These are phyloP conservation scores for Gracilaria domingensis DNA, from an alignment of 23 red algal genomes.

Conservation along the genomic window DNA sequence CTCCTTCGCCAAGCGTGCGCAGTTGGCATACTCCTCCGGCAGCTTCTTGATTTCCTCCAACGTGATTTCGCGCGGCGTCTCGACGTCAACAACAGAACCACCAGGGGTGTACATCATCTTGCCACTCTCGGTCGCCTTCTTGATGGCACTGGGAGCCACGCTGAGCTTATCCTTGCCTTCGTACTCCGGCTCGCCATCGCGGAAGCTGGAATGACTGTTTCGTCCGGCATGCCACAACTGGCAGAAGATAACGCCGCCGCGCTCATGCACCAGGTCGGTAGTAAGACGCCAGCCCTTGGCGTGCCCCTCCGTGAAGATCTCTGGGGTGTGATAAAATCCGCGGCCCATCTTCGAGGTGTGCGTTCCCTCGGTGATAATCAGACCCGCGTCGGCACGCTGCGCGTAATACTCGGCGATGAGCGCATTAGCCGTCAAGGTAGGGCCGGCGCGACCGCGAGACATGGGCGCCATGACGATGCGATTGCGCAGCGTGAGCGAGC, in stretches of 20 bases:
- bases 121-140: slow-evolving; percentile 15
- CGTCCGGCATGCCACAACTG: slow-evolving; percentile 90
- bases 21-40: slow-evolving; percentile 69
- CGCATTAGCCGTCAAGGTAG: slow-evolving; percentile 19
- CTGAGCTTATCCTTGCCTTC: slow-evolving; percentile 33
- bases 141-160: slow-evolving; percentile 70
- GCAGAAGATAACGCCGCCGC: slow-evolving; percentile 76
- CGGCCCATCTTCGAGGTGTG: slow-evolving; percentile 67
- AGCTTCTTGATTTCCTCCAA: slow-evolving; percentile 71
- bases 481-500: slow-evolving; percentile 53
- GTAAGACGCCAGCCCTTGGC: slow-evolving; percentile 56
- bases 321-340: slow-evolving; percentile 75
- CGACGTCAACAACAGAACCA: slow-evolving; percentile 43
- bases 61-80: slow-evolving; percentile 72
- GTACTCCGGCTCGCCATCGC: slow-evolving; percentile 36
- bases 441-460: slow-evolving; percentile 65
- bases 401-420: slow-evolving; percentile 86
- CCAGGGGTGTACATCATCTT: slow-evolving; percentile 31
- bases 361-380: slow-evolving; percentile 81
- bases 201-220: slow-evolving; percentile 74
- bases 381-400: slow-evolving; percentile 62
- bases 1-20: slow-evolving; percentile 54
- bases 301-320: slow-evolving; percentile 59
- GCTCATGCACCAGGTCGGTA: slow-evolving; percentile 69
- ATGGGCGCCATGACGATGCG: slow-evolving; percentile 89